Evolutionary conservation across 768 basidiomycete genomes (phyloP), one percentile per base, ranked within the genome.

Genomic region (Cyclocybe aegerita): DNA sequence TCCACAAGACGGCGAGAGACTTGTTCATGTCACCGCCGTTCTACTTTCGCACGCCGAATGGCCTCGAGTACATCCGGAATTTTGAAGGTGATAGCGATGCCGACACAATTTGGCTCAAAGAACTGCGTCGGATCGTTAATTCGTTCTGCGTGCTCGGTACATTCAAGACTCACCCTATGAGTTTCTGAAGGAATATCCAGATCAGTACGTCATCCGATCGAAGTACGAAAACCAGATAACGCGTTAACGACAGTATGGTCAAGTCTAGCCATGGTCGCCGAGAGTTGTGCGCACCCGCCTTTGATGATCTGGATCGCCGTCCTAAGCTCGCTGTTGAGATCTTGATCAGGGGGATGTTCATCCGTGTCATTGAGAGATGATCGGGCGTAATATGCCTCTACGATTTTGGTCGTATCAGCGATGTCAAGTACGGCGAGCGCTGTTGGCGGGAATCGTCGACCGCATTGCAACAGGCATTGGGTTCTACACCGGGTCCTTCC

Each of bases 11-110:
- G n/a, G n/a, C n/a, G n/a, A n/a, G n/a, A n/a, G n/a, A n/a, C n/a
- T n/a, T n/a, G n/a, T n/a, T n/a, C n/a, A n/a, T n/a, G n/a, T n/a
- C n/a, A n/a, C n/a, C n/a, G n/a, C n/a, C n/a, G n/a, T n/a, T n/a
- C n/a, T n/a, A n/a, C n/a, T n/a, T n/a, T n/a, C n/a, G n/a, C n/a
- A n/a, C n/a, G n/a, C n/a, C n/a, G n/a, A n/a, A n/a, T n/a, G n/a
- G n/a, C 60, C 1, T 60, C 31, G n/a, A 76, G 62, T 9, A 63
- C 43, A 40, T 74, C 72, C 0, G 74, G 65, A 16, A 74, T 61
- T 43, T 65, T 62, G 6, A 63, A 60, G 14, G 60, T 57, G n/a
- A 64, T 49, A 0, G 63, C 70, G 14, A 70, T 63, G 10, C 57
- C 60, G 11, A 74, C 32, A 33, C 61, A 67, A 1, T 62, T 60